Base-by-base conservation (phyloP, 805 yeast species). In the Myxozyma nipponensis region DNA sequence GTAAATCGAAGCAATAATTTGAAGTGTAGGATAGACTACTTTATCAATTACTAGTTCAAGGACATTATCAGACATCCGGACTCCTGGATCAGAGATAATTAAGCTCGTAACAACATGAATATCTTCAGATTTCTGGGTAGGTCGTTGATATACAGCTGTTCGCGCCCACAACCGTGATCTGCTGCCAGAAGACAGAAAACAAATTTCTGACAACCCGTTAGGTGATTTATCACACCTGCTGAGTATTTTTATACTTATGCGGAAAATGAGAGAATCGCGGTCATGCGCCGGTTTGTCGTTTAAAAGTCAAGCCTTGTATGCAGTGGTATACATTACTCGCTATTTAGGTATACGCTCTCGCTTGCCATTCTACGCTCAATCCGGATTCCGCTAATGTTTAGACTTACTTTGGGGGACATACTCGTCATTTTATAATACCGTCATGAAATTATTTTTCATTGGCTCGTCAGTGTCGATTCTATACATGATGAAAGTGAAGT, bases 181-280 rank as follows among this genome's bases (percentile, higher is more conserved):
- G n/a, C n/a, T n/a, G n/a, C n/a, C n/a, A n/a, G n/a, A n/a, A n/a
- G n/a, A n/a, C n/a, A n/a, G n/a, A n/a, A n/a, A n/a, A n/a, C n/a
- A n/a, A n/a, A n/a, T n/a, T n/a, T n/a, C n/a, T n/a, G n/a, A n/a
- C n/a, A n/a, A n/a, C n/a, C n/a, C n/a, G 18, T 7, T 24, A 39
- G 95, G 91, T 25, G 98, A 93, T 64, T 63, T 87, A 48, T 79
- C 93, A 42, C 98, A 93, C 66, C 70, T 87, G 67, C 80, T 84
- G 17, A 82, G 95, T 60, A 86, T 87, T 44, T 71, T 86, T 52
- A 77, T 93, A 48, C 75, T 93, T 57, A 72, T 91, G 44, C 82
- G 80, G 47, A 79, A 88, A 37, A 87, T 93, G 59, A 76, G 73
- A 46, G 63, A 70, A 4, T 77, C 84, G 48, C 73, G 73, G 53